Evolutionary conservation across 352 stramenopile genomes (phyloP).

Genomic region (Phytophthora agathidicida): DNA sequence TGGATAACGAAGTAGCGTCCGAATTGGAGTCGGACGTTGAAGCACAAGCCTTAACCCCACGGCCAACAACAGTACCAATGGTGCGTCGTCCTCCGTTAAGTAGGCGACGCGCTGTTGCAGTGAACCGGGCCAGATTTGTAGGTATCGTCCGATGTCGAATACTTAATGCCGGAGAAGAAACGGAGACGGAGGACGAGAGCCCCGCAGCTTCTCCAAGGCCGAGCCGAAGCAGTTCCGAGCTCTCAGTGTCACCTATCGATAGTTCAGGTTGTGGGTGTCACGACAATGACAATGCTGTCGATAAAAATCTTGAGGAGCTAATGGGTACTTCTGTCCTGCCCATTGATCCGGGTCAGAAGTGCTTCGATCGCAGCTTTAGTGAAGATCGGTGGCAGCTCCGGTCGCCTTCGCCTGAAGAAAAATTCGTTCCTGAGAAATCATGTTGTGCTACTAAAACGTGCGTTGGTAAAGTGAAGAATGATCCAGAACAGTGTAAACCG

Average conservation of each 20-base stretch:
- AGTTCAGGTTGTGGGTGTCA: conserved; percentile 3
- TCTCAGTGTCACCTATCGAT: background rate
- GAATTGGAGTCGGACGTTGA: conserved; percentile 10
- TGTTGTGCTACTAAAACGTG: conserved; percentile 7
- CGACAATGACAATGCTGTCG: background rate
- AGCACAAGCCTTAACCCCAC: conserved; percentile 10
- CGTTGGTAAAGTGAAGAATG: background rate
- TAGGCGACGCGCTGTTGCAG: conserved; percentile 1
- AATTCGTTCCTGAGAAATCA: conserved; percentile 16
- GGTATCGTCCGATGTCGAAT: conserved; percentile 31
- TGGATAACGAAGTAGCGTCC: conserved; percentile 11
- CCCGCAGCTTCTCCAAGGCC: conserved; percentile 4
- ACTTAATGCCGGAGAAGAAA: conserved; percentile 26
- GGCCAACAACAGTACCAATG: no score
- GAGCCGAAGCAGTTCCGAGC: background rate
- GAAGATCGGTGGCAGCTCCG: conserved; percentile 30
- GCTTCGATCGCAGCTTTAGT: conserved; percentile 17
- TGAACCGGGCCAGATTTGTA: conserved; percentile 24
- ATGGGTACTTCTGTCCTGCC: conserved; percentile 10
- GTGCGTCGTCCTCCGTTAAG: conserved; percentile 21
- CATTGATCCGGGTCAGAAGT: conserved; percentile 24
- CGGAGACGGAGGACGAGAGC: conserved; percentile 31
- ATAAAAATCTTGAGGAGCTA: conserved; percentile 14
- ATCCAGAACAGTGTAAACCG: background rate
- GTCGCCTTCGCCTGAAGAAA: conserved; percentile 19